Base-by-base conservation (phyloP, 2,329 filamentous ascomycete genomes). In the Arthrobotrys megalospora region DNA sequence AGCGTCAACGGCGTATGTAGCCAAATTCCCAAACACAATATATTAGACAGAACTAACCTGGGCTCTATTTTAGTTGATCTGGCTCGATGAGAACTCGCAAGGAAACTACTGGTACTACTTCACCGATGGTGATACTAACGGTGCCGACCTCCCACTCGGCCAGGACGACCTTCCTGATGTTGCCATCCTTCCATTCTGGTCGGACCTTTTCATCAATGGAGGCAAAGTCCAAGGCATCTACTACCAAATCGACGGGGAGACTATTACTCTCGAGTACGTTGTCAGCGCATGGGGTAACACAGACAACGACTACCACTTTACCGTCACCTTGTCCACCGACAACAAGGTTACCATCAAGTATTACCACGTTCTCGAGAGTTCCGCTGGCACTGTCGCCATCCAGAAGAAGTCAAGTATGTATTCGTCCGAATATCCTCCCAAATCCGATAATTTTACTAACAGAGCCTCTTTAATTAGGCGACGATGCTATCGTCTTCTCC, bases 181-280 rank as follows among this genome's bases (percentile, higher is more conserved):
- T 36, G 67, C 75, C 6, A 67, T 78, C 34, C 75, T 78, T 48
- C 67, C 75, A 32, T 78, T 72, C 53, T 78, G 75, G 75, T 34
- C 67, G 0, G 75, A 78, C 34, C 34, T 78, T 1, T 58, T 63
- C 8, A 19, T 72, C 52, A 68, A 72, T 10, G 62, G 28, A 3
- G 67, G 67, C 19, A 14, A 47, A 5, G 43, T 60, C 5, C 75
- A 78, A 32, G 75, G 75, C 28, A 72, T 78, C 24, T 78, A 43
- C 58, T 78, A 78, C n/a, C 8, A 72, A 32, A 53, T 67, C 6
- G 21, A 21, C 16, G 66, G 45, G n/a, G 28, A 55, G 7, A 55
- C 16, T 7, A 48, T 72, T n/a, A 72, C 60, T 28, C 41, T 78
- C 11, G 67, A 78, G 36, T 78, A 62, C 28, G 19, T 78, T 6